phyloP scores from a whole-genome alignment of 1,139 yeast species.

The Kodamaea fungicola region DNA sequence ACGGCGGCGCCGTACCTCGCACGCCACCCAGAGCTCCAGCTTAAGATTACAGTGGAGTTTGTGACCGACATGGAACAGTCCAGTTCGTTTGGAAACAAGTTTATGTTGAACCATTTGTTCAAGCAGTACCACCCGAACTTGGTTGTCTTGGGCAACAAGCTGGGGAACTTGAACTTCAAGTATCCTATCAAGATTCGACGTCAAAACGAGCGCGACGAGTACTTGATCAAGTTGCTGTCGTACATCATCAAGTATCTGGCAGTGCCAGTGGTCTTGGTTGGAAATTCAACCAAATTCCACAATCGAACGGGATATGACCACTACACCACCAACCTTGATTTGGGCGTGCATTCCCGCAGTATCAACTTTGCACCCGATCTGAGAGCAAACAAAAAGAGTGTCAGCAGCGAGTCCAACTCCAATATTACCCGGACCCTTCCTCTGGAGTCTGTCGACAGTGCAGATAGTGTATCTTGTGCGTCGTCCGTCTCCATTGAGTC shows the following conservation, averaged over 20 bases:
- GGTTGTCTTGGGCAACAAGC: conserved; percentile 33
- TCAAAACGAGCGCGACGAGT: conserved; percentile 19
- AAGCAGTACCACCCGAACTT: conserved; percentile 43
- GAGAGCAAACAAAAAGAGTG: not conserved
- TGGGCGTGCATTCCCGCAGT: conserved; percentile 1
- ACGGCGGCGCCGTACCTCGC: conserved; percentile 21
- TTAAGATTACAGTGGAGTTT: conserved; percentile 55
- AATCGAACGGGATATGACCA: conserved; percentile 11
- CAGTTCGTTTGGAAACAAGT: conserved; percentile 26
- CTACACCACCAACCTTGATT: conserved; percentile 9
- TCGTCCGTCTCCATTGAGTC: conserved; percentile 15
- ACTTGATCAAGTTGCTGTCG: conserved; percentile 36
- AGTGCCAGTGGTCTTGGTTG: conserved; percentile 40
- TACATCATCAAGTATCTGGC: conserved; percentile 40
- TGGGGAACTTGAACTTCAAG: conserved; percentile 41
- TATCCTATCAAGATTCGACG: conserved; percentile 34
- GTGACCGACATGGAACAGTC: conserved; percentile 21
- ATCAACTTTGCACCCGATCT: not conserved
- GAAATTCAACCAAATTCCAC: conserved; percentile 20
- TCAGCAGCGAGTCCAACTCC: not conserved
- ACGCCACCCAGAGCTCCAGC: conserved; percentile 23
- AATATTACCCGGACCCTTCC: not conserved
- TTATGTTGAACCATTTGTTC: conserved; percentile 34
- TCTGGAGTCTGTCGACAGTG: conserved; percentile 2
- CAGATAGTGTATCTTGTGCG: conserved; percentile 2